These are phyloP conservation scores for Lignosus rhinocerotis DNA, from an alignment of 1,284 basidiomycete genomes.

Conservation along the genomic window DNA sequence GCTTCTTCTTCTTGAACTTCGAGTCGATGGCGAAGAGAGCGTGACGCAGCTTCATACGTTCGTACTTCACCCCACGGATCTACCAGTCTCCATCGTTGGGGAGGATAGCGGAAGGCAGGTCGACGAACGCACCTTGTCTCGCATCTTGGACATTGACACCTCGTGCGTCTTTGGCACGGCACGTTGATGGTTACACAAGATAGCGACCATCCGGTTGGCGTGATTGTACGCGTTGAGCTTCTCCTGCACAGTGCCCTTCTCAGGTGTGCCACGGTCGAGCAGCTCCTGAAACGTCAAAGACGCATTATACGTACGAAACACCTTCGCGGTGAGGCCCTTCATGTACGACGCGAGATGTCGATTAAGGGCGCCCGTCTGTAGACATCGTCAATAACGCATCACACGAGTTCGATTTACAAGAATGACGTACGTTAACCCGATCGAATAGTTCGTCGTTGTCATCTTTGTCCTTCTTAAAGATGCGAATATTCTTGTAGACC, in stretches of 20 bases:
- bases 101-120: neutral
- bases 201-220: constrained; percentile 93
- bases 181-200: constrained; percentile 97
- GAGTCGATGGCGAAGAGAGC: constrained; percentile 74
- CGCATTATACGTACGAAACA: constrained; percentile 99
- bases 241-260: constrained; percentile 79
- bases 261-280: constrained; percentile 74
- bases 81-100: constrained; percentile 29
- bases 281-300: constrained; percentile 93
- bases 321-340: constrained; percentile 96
- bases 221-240: constrained; percentile 95
- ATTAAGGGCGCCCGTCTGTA: constrained; percentile 81
- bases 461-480: constrained; percentile 83
- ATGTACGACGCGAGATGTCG: constrained; percentile 90
- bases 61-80: constrained; percentile 86
- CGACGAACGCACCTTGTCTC: constrained; percentile 70
- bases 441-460: constrained; percentile 93
- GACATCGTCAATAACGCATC: neutral
- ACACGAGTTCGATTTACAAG: neutral
- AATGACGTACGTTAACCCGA: constrained; percentile 74
- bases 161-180: constrained; percentile 89
- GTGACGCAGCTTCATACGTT: constrained; percentile 89
- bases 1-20: constrained; percentile 82
- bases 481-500: constrained; percentile 46
- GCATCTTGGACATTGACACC: constrained; percentile 90